These are phyloP conservation scores for Aspergillus steynii DNA, from an alignment of 495 filamentous ascomycete species.

Conservation along the genomic window DNA sequence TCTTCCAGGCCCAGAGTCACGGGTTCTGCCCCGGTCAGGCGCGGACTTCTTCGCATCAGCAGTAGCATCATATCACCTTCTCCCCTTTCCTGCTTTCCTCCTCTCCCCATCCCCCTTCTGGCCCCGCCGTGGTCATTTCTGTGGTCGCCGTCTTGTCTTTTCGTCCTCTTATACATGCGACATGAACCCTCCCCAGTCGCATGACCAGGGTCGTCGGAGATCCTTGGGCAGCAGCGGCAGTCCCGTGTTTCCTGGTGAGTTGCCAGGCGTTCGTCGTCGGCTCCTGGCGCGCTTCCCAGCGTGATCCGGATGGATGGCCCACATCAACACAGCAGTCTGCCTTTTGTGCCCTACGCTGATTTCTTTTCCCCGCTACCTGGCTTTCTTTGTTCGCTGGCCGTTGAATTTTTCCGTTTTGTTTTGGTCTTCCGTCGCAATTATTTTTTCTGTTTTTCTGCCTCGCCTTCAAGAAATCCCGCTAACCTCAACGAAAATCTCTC, in stretches of 20 bases:
- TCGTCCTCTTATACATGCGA: conserved; percentile 21
- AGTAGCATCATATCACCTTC: conserved; percentile 13
- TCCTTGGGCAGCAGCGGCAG: conserved; percentile 40
- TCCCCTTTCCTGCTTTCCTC: conserved; percentile 6
- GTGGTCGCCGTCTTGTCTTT: conserved; percentile 10
- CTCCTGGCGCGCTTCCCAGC: conserved; percentile 4
- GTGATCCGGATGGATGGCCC: background rate
- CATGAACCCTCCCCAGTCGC: conserved; percentile 38
- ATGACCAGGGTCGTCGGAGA: conserved; percentile 34
- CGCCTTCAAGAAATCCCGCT: conserved; percentile 4
- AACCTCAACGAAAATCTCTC: conserved; percentile 12
- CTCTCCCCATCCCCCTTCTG: conserved; percentile 6
- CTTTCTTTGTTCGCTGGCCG: background rate
- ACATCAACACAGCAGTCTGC: conserved; percentile 12
- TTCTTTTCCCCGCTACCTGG: conserved; percentile 6
- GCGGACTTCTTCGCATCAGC: conserved; percentile 10
- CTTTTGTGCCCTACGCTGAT: conserved; percentile 6
- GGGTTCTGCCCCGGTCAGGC: conserved; percentile 34
- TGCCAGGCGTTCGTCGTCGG: conserved; percentile 13
- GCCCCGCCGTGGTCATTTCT: conserved; percentile 2
- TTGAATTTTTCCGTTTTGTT: background rate
- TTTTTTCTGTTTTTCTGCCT: background rate
- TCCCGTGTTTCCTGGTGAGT: conserved; percentile 42
- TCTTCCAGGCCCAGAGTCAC: conserved; percentile 41
- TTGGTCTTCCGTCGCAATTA: conserved; percentile 1